Conservation (phyloP, 495 filamentous ascomycete genomes). For the Daldinia decipiens region DNA sequence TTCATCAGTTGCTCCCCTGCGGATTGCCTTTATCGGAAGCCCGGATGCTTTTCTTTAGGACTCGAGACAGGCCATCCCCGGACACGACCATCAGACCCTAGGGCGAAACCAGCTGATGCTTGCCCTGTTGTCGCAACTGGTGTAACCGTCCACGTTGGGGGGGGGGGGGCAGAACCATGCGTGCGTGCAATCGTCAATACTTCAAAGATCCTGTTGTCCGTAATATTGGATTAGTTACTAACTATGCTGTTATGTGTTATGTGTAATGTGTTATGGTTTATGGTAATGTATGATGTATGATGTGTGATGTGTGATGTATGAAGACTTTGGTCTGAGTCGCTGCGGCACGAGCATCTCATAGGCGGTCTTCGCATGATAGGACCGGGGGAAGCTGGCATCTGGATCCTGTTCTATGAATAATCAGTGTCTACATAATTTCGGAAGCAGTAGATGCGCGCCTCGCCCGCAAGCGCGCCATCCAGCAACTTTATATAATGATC, state of each 20-base stretch:
- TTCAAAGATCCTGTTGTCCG: constrained; percentile 26
- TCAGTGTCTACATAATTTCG: constrained; percentile 31
- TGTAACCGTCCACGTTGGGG: constrained; percentile 42
- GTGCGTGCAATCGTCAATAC: constrained; percentile 28
- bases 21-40: constrained; percentile 44
- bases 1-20: constrained; percentile 37
- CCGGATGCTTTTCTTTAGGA: constrained; percentile 37
- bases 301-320: neutral
- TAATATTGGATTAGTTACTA: constrained; percentile 25
- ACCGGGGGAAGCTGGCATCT: constrained; percentile 28
- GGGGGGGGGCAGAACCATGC: no score
- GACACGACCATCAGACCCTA: constrained; percentile 41
- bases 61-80: constrained; percentile 41
- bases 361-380: constrained; percentile 30
- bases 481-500: constrained; percentile 42
- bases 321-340: constrained; percentile 9
- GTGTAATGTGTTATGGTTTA: no score
- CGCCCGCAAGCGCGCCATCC: constrained; percentile 35
- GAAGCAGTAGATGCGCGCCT: constrained; percentile 41
- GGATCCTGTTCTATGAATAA: constrained; percentile 46
- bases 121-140: constrained; percentile 45
- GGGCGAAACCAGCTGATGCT: constrained; percentile 47
- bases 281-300: neutral
- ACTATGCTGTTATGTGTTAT: neutral
- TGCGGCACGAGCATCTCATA: constrained; percentile 26